Percentiles rank a stretch among this genome's conserved stretches.
phyloP scores from a whole-genome alignment of 768 basidiomycete species.

The Guyanaporus albipodus region DNA sequence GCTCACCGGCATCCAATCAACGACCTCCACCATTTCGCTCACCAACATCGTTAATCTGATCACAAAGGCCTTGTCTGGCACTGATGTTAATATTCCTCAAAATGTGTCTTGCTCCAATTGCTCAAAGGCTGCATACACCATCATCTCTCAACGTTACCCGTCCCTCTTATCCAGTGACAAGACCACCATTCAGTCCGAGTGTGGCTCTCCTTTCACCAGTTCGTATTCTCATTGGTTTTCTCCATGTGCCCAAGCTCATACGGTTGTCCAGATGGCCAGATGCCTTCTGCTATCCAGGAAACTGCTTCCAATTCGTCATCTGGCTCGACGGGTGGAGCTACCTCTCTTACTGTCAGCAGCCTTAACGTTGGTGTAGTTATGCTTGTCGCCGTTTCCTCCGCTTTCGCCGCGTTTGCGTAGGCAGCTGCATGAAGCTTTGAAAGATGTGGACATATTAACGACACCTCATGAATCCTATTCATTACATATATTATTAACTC shows the following conservation, averaged over 20 bases:
- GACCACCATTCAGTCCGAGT: constrained; percentile 32
- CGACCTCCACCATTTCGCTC: constrained; percentile 20
- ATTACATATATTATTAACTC: too few relatives aligned
- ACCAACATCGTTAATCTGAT: constrained; percentile 16
- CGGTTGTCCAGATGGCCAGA: constrained; percentile 27
- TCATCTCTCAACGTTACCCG: constrained; percentile 37
- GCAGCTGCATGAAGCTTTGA: not conserved
- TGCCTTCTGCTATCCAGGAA: constrained; percentile 25
- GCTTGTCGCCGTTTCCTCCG: constrained; percentile 32
- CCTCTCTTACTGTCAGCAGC: constrained; percentile 18
- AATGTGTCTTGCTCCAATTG: constrained; percentile 54
- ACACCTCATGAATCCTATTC: not conserved
- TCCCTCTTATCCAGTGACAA: constrained; percentile 25
- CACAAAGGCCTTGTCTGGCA: constrained; percentile 5
- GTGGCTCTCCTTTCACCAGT: constrained; percentile 55
- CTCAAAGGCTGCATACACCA: constrained; percentile 48
- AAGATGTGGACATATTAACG: not conserved
- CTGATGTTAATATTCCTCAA: constrained; percentile 16
- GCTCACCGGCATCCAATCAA: constrained; percentile 48
- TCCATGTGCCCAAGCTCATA: not conserved
- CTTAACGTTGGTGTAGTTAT: constrained; percentile 26
- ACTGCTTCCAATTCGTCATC: constrained; percentile 23
- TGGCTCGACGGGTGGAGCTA: constrained; percentile 17
- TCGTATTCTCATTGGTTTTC: constrained; percentile 14
- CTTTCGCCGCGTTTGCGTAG: constrained; percentile 36